Percentiles rank a stretch among this genome's conserved stretches.
Evolutionary conservation across 2,329 filamentous ascomycete species (phyloP).

Genomic region (Aspergillus arachidicola): DNA sequence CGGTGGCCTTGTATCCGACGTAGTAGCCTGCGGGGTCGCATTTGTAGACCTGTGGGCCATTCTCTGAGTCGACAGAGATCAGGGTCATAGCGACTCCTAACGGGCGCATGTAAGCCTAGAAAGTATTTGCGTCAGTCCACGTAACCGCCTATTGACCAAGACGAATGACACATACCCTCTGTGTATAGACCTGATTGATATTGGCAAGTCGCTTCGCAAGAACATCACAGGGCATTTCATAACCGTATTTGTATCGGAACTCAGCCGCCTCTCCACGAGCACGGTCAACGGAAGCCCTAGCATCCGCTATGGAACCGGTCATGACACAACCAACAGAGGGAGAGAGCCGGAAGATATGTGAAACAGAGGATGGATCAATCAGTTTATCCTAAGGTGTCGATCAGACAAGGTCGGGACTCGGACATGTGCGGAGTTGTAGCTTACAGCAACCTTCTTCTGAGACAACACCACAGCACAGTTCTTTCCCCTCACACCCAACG

Average conservation of each 20-base stretch:
- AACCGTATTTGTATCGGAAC: constrained; percentile 97
- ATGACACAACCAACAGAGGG: constrained; percentile 97
- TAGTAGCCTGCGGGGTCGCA: constrained; percentile 98
- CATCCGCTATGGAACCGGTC: constrained; percentile 97
- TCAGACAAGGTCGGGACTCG: constrained; percentile 17
- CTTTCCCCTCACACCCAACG: constrained; percentile 93
- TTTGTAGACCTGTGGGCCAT: constrained; percentile 94
- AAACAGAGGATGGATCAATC: constrained; percentile 95
- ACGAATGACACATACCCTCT: constrained; percentile 66
- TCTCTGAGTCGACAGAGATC: constrained; percentile 90
- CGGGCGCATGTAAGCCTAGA: constrained; percentile 92
- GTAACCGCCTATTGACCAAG: background rate
- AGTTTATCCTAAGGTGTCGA: constrained; percentile 78
- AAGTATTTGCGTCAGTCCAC: constrained; percentile 5
- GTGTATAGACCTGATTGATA: constrained; percentile 99
- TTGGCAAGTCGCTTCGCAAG: constrained; percentile 96
- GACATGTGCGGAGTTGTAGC: constrained; percentile 39
- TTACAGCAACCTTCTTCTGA: constrained; percentile 98
- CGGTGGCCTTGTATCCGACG: constrained; percentile 96
- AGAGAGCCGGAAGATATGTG: constrained; percentile 96
- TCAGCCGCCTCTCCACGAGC: constrained; percentile 95
- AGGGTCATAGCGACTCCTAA: constrained; percentile 94
- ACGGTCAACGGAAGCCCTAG: constrained; percentile 86
- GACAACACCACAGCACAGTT: constrained; percentile 95
- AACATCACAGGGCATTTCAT: constrained; percentile 99